A percentile compares a stretch with the other conserved stretches of the same genome.
phyloP scores from a whole-genome alignment of 2,329 filamentous ascomycete genomes.

The Talaromyces sp. region DNA sequence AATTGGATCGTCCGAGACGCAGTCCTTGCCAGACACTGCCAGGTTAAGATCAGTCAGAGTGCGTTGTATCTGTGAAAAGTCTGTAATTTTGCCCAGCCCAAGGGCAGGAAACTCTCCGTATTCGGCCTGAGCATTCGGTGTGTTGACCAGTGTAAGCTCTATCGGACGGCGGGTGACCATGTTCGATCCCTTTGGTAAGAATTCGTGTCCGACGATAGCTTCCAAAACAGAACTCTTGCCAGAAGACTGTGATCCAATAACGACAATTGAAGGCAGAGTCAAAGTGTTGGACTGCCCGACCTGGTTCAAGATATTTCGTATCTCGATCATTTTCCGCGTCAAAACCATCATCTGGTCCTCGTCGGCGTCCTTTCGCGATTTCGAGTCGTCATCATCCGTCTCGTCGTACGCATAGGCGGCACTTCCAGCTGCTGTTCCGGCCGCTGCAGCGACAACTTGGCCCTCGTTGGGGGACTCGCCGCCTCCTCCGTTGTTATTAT shows the following conservation, averaged over 20 bases:
- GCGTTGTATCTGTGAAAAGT: slow-evolving; percentile 77
- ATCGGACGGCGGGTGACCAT: slow-evolving; percentile 97
- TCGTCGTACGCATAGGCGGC: slow-evolving; percentile 77
- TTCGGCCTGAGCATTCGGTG: slow-evolving; percentile 76
- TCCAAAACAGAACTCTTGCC: slow-evolving; percentile 97
- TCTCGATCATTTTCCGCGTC: slow-evolving; percentile 99
- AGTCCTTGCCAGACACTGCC: slow-evolving; percentile 83
- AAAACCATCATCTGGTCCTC: slow-evolving; percentile 99
- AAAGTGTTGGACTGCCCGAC: slow-evolving; percentile 87
- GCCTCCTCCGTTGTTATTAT: slow-evolving; percentile 35
- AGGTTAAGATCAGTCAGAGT: slow-evolving; percentile 93
- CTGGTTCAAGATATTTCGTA: slow-evolving; percentile 81
- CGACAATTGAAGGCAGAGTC: slow-evolving; percentile 93
- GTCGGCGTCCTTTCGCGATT: slow-evolving; percentile 60
- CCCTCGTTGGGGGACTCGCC: slow-evolving; percentile 52
- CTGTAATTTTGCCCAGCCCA: slow-evolving; percentile 80
- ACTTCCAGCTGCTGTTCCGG: slow-evolving; percentile 64
- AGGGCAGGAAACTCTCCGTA: slow-evolving; percentile 96
- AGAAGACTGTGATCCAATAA: slow-evolving; percentile 96
- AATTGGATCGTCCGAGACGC: slow-evolving; percentile 94
- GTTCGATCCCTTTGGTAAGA: slow-evolving; percentile 94
- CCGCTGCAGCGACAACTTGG: slow-evolving; percentile 49
- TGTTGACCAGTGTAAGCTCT: slow-evolving; percentile 93
- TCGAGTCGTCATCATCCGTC: slow-evolving; percentile 55
- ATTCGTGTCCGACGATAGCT: slow-evolving; percentile 95